Evolutionary conservation across 208 protist genomes (phyloP).

Genomic region (Borovskyia barvae): DNA sequence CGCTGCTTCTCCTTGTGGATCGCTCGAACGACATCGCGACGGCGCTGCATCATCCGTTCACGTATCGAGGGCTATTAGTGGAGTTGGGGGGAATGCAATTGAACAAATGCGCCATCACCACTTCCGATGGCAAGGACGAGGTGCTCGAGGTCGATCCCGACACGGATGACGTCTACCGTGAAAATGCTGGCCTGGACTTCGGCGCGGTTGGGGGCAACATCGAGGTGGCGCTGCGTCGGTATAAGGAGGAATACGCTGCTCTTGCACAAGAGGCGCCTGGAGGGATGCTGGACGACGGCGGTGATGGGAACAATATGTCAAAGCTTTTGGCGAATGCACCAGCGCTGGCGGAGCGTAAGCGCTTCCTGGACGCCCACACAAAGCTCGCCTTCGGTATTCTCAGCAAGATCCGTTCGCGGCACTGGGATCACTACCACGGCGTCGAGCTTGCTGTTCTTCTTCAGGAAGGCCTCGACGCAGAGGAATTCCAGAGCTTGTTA

Average conservation of each 20-base stretch:
- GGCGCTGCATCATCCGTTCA: constrained; percentile 87
- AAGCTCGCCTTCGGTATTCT: constrained; percentile 77
- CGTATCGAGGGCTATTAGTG: constrained; percentile 82
- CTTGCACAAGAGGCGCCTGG: constrained; percentile 40
- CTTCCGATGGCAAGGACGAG: constrained; percentile 53
- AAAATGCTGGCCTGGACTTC: constrained; percentile 70
- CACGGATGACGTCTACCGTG: constrained; percentile 74
- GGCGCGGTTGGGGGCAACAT: constrained; percentile 67
- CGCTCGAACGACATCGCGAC: constrained; percentile 77
- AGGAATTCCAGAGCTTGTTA: constrained; percentile 69
- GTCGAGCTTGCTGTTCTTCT: constrained; percentile 75
- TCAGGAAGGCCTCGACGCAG: constrained; percentile 61
- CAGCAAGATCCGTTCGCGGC: constrained; percentile 54
- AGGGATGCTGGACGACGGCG: constrained; percentile 34
- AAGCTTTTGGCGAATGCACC: constrained; percentile 74
- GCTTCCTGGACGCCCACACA: constrained; percentile 81
- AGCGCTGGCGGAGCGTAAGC: constrained; percentile 77
- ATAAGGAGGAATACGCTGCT: constrained; percentile 72
- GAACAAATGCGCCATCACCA: constrained; percentile 69
- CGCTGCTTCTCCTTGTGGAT: constrained; percentile 84
- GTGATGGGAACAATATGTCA: constrained; percentile 71
- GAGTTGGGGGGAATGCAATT: constrained; percentile 79
- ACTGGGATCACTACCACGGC: constrained; percentile 84
- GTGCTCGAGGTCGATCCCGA: constrained; percentile 84
- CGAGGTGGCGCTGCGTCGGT: constrained; percentile 59